These are phyloP conservation scores for Pleurotus pulmonarius DNA, from an alignment of 768 basidiomycete genomes.

Conservation along the genomic window DNA sequence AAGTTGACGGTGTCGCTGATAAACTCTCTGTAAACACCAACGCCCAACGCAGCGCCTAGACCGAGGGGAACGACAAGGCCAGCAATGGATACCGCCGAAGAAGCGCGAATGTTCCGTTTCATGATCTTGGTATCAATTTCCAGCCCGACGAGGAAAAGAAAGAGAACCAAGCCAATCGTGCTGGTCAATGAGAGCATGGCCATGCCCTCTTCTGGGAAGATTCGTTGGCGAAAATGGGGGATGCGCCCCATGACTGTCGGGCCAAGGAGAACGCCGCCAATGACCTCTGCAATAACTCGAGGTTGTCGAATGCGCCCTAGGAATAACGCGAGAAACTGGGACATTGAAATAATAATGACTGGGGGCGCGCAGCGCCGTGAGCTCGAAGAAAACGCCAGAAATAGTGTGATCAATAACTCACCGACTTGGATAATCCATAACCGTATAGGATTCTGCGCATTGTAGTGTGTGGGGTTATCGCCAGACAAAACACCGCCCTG, in stretches of 20 bases:
- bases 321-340: slow-evolving; percentile 64
- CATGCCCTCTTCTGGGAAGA: slow-evolving; percentile 54
- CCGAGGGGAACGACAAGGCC: slow-evolving; percentile 80
- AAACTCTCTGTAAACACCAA: slow-evolving; percentile 74
- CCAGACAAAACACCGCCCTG: slow-evolving; percentile 75
- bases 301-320: slow-evolving; percentile 79
- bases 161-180: slow-evolving; percentile 73
- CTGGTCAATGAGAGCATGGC: slow-evolving; percentile 66
- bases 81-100: slow-evolving; percentile 55
- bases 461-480: slow-evolving; percentile 64
- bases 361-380: slow-evolving; percentile 7
- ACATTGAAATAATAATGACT: slow-evolving; percentile 81
- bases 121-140: slow-evolving; percentile 77
- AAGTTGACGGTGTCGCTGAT: slow-evolving; percentile 54
- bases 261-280: slow-evolving; percentile 86
- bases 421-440: slow-evolving; percentile 78
- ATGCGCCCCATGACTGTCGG: slow-evolving; percentile 76
- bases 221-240: slow-evolving; percentile 58
- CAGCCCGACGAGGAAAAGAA: slow-evolving; percentile 81
- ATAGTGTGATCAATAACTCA: slow-evolving; percentile 24
- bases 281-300: slow-evolving; percentile 89
- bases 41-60: slow-evolving; percentile 68
- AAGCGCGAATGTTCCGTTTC: slow-evolving; percentile 55
- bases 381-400: neutral
- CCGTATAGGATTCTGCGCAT: slow-evolving; percentile 61